Base-by-base conservation (phyloP, 768 basidiomycete species). In the Mycena vulgaris region DNA sequence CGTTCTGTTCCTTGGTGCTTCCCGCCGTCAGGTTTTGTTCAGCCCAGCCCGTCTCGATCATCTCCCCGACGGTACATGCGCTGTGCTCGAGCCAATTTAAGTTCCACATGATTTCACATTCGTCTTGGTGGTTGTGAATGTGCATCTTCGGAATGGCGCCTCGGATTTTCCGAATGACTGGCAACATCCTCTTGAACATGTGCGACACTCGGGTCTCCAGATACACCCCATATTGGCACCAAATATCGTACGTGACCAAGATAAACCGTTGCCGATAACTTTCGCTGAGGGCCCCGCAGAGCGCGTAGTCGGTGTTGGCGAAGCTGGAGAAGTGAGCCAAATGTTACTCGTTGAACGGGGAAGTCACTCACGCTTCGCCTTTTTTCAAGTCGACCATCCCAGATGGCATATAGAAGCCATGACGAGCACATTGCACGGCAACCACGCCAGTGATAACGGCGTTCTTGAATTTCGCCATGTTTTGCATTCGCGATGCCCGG, bases 101-200 rank as follows among this genome's bases (percentile, higher is more conserved):
- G 17, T 77, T 62, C 40, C 58, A 78, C 2, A 69, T 42, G 0
- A 75, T 66, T 28, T 76, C 73, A 53, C 80, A 82, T 6, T 35
- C 63, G 5, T 73, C 63, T 5, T 71, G 72, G 60, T 82, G 80
- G 25, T 72, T 72, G 25, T 71, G 66, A 23, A 82, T 63, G 56
- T 81, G 81, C 73, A 78, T 72, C 52, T 78, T 81, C 0, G 78
- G 79, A 37, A 81, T 75, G 1, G 74, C 73, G 1, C 78, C 78
- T 13, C 57, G 68, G 27, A 78, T 67, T 14, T 65, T 71, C 2
- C 69, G 33, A 30, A 80, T 35, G 27, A 74, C 30, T 0, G 25
- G 25, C 14, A 58, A 55, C 40, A 71, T 39, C 11, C 52, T n/a
- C 4, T 68, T 70, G 61, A 80, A 80, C 47, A 55, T 40, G 13